Base-by-base conservation (phyloP, 345 rosid species). In the Citrus reticulata region DNA sequence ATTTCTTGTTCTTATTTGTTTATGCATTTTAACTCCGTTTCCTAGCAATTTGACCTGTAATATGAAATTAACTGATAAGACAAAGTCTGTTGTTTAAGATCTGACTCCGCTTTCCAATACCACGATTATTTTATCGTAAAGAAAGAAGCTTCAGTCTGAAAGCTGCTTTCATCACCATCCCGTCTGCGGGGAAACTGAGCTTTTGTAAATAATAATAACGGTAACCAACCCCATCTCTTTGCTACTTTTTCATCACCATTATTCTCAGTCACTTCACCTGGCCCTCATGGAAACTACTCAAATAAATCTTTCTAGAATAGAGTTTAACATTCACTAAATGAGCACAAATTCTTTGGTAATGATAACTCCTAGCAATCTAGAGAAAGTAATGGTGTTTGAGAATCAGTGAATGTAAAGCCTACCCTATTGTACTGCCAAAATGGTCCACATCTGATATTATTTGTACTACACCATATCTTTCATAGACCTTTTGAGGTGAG, bases 81-180 rank as follows among this genome's bases (percentile, higher is more conserved):
- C 86, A 34, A 66, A 71, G 77, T 74, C 83, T 49, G 73, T 22
- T 70, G 81, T 60, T 72, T 39, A 55, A 34, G 59, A 73, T 77
- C 80, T 77, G 85, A 81, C 57, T 81, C 87, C 77, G 69, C 83
- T 76, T 82, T 84, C 86, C 87, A 82, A 37, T 77, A 74, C 84
- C 84, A 72, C 81, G 73, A 75, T 84, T 76, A 76, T 74, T 82
- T 78, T 51, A 79, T 84, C 86, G 32, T 32, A 78, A 65, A 64
- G 84, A 78, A 65, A 64, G 84, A 80, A 77, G 78, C 84, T 81
- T 81, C 74, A 81, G 79, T 79, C 63, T 77, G 81, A 80, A 83
- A 83, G 78, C 82, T 81, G 78, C 77, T 79, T 81, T 79, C 77
- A 74, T 79, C 67, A 83, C 81, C 70, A 32, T 17, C 60, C 73